Conservation (phyloP, 1,284 basidiomycete genomes). For the Rhodotorula glutinis region DNA sequence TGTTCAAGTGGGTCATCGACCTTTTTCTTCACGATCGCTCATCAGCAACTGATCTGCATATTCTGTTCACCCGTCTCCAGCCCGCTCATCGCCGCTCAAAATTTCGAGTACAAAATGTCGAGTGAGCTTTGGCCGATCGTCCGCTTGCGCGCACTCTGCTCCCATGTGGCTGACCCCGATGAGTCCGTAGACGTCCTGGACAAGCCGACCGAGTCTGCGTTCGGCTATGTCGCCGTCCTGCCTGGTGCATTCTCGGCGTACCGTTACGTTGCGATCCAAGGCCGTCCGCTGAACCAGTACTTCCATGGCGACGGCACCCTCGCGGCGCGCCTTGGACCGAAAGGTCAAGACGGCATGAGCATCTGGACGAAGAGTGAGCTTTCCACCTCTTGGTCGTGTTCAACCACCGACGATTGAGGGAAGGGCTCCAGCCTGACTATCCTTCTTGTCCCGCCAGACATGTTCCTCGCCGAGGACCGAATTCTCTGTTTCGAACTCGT, state of each 20-base stretch:
- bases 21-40: too few relatives aligned
- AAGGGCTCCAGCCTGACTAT: too few relatives aligned
- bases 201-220: constrained; percentile 87
- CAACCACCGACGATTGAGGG: too few relatives aligned
- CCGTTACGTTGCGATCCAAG: constrained; percentile 83
- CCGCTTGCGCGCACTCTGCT: neutral
- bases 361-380: constrained; percentile 72
- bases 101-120: constrained; percentile 97
- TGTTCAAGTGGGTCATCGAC: constrained; percentile 62
- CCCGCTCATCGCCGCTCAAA: constrained; percentile 89
- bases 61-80: neutral
- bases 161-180: neutral
- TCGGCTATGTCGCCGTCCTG: constrained; percentile 81
- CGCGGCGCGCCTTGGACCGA: constrained; percentile 66
- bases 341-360: constrained; percentile 95
- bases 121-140: constrained; percentile 44
- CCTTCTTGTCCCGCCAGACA: constrained; percentile 39
- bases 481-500: constrained; percentile 43
- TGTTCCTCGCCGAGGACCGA: constrained; percentile 41
- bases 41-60: neutral
- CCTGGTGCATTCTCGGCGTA: constrained; percentile 97
- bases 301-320: constrained; percentile 89
- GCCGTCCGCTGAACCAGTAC: constrained; percentile 90
- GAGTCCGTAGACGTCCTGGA: constrained; percentile 63
- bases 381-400: too few relatives aligned